Percentiles rank a stretch among this genome's conserved stretches.
phyloP scores from a whole-genome alignment of 805 yeast species.

The Wickerhamomyces hampshirensis region DNA sequence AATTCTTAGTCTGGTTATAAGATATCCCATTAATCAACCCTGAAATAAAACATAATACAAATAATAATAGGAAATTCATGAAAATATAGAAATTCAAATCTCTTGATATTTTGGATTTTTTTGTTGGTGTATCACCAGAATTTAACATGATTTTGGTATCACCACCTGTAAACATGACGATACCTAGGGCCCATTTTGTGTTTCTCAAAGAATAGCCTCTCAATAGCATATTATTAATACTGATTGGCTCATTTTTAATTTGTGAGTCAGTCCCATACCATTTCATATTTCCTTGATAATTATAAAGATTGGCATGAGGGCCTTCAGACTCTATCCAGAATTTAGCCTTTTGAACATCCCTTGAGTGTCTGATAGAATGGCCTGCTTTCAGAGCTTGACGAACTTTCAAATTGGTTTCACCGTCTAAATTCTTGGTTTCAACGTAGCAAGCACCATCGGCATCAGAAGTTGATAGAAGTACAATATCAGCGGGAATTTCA shows the following conservation, averaged over 20 bases:
- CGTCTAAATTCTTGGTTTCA: conserved; percentile 80
- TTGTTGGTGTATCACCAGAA: conserved; percentile 75
- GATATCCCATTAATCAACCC: conserved; percentile 69
- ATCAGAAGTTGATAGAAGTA: conserved; percentile 63
- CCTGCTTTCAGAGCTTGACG: conserved; percentile 68
- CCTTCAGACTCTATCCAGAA: conserved; percentile 81
- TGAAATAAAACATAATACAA: conserved; percentile 61
- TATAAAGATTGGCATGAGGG: conserved; percentile 73
- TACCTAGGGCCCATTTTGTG: conserved; percentile 78
- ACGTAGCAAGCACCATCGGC: conserved; percentile 65
- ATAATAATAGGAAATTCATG: conserved; percentile 59
- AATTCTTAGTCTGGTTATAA: conserved; percentile 41
- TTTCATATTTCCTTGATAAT: conserved; percentile 68
- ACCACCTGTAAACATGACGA: conserved; percentile 71
- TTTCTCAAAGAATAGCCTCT: conserved; percentile 79
- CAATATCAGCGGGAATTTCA: conserved; percentile 75
- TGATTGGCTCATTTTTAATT: conserved; percentile 54
- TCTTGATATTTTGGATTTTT: conserved; percentile 65
- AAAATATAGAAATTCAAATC: conserved; percentile 69
- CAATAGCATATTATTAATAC: conserved; percentile 61
- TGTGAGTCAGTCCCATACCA: conserved; percentile 38
- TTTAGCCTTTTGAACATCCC: conserved; percentile 44
- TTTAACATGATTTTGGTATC: conserved; percentile 81
- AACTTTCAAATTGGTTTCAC: conserved; percentile 73
- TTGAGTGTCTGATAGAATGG: conserved; percentile 40